These are phyloP conservation scores for Mariannaea sp. DNA, from an alignment of 2,329 filamentous ascomycete species.

Conservation along the genomic window DNA sequence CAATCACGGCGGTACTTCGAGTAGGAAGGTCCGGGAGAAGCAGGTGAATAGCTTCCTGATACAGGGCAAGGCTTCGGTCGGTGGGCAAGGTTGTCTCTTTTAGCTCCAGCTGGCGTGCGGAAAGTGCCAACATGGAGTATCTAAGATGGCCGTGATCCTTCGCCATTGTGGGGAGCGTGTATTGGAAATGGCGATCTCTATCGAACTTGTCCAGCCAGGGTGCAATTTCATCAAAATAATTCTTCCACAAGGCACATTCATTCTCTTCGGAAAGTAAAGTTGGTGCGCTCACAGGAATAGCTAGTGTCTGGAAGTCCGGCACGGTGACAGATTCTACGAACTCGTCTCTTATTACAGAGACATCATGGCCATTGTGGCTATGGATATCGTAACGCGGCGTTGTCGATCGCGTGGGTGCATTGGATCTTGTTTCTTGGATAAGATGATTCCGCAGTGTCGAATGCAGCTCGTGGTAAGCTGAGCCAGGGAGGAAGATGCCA, in stretches of 20 bases:
- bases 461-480: slow-evolving; percentile 52
- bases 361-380: slow-evolving; percentile 3
- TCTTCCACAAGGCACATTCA: slow-evolving; percentile 46
- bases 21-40: slow-evolving; percentile 54
- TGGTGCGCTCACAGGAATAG: not conserved
- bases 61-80: slow-evolving; percentile 51
- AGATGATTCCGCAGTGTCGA: slow-evolving; percentile 51
- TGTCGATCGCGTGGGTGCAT: slow-evolving; percentile 41
- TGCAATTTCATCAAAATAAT: slow-evolving; percentile 49
- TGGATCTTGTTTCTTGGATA: slow-evolving; percentile 50
- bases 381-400: slow-evolving; percentile 31
- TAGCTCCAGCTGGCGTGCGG: slow-evolving; percentile 55
- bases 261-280: slow-evolving; percentile 37
- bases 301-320: slow-evolving; percentile 26
- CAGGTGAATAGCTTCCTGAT: slow-evolving; percentile 56
- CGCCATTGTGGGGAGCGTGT: slow-evolving; percentile 53
- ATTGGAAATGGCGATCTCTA: slow-evolving; percentile 52
- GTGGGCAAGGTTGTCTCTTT: slow-evolving; percentile 44
- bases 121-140: slow-evolving; percentile 56
- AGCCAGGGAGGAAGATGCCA: slow-evolving; percentile 53
- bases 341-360: slow-evolving; percentile 4
- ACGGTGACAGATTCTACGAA: slow-evolving; percentile 17
- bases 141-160: slow-evolving; percentile 50
- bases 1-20: slow-evolving; percentile 54
- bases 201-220: slow-evolving; percentile 60